phyloP scores from a whole-genome alignment of 768 basidiomycete genomes.

The Boletus rubroflammeus region DNA sequence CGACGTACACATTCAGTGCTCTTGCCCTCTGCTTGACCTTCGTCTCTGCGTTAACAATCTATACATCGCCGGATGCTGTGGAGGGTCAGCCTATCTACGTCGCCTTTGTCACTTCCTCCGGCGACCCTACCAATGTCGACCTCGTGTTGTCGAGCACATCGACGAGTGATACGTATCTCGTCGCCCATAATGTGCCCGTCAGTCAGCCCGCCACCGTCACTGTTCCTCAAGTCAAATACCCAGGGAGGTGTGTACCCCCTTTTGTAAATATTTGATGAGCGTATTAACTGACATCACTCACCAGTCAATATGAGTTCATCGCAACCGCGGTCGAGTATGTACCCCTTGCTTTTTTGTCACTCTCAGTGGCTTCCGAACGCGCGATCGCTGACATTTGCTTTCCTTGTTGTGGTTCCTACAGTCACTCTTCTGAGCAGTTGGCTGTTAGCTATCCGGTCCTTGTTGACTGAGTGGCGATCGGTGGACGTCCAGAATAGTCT shows the following conservation, averaged over 20 bases:
- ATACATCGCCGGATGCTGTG: too few species aligned
- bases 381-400: too few species aligned
- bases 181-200: background rate
- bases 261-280: background rate
- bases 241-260: background rate
- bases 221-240: background rate
- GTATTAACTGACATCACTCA: background rate
- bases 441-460: background rate
- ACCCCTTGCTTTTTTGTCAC: background rate
- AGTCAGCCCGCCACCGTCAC: too few species aligned
- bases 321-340: background rate
- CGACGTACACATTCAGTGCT: background rate
- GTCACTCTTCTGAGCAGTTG: background rate
- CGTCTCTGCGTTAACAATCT: background rate
- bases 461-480: background rate
- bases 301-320: background rate
- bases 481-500: background rate
- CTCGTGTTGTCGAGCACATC: background rate
- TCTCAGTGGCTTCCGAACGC: background rate
- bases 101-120: background rate
- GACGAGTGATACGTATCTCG: background rate
- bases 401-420: background rate
- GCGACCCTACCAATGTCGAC: background rate
- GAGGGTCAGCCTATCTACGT: rapidly evolving
- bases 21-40: background rate